Evolutionary conservation across 257 asterid genomes (phyloP).

Genomic region (Sherardia arvensis): DNA sequence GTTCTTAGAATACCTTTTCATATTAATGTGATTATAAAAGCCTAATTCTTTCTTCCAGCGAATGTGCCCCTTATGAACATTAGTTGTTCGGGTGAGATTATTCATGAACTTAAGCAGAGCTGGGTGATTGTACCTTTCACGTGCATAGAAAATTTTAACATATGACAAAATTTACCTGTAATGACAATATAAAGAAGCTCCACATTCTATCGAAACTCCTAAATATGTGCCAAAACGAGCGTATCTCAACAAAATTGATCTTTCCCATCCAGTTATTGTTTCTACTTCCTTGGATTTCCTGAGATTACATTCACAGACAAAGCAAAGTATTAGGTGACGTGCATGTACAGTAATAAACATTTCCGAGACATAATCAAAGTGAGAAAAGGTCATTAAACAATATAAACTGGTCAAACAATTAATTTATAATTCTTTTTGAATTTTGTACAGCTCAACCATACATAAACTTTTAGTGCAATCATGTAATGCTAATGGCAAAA

Average conservation of each 20-base stretch:
- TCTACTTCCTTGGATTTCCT: conserved; percentile 44
- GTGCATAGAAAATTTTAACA: conserved; percentile 8
- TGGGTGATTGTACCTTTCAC: conserved; percentile 3
- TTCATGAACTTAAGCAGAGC: conserved; percentile 4
- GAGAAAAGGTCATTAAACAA: not conserved
- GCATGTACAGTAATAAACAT: not conserved
- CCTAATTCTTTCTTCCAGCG: not conserved
- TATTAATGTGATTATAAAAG: not conserved
- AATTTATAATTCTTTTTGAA: not conserved
- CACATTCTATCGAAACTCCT: conserved; percentile 96
- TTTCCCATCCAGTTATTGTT: conserved; percentile 79
- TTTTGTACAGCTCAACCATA: not conserved
- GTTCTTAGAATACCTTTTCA: not conserved
- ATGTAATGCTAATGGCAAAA: not conserved
- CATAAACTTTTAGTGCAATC: not conserved
- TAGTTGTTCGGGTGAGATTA: not conserved
- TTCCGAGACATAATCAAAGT: not conserved
- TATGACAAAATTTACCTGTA: conserved; percentile 48
- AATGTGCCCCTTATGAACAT: not conserved
- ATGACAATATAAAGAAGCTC: conserved; percentile 74
- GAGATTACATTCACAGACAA: conserved; percentile 23
- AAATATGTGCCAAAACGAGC: conserved; percentile 79
- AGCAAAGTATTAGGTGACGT: not conserved
- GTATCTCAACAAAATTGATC: conserved; percentile 85
- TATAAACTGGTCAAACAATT: not conserved